Evolutionary conservation across 768 basidiomycete species (phyloP).

Genomic region (Tylopilus sp.): DNA sequence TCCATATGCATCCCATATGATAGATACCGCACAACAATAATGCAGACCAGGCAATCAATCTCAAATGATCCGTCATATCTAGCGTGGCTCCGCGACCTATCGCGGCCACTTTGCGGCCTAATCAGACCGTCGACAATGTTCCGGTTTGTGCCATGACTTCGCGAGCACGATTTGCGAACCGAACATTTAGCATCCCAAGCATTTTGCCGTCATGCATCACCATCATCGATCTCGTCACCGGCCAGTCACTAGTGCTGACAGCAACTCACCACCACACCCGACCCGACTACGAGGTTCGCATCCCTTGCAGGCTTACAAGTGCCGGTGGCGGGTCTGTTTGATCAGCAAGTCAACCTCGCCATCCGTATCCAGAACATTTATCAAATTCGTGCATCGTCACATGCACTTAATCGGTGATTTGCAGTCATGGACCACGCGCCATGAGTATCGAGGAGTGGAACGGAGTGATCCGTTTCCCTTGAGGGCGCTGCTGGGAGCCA

Average conservation of each 20-base stretch:
- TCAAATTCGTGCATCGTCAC: too few species aligned
- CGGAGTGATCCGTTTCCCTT: not conserved
- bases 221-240: not conserved
- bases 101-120: not conserved
- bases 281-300: not conserved
- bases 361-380: too few species aligned
- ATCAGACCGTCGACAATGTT: not conserved
- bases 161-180: not conserved
- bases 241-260: not conserved
- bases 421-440: too few species aligned
- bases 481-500: not conserved
- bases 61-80: not conserved
- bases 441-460: too few species aligned
- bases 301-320: too few species aligned
- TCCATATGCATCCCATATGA: not conserved
- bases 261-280: not conserved
- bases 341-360: too few species aligned
- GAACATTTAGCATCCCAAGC: constrained; percentile 1
- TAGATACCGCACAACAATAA: not conserved
- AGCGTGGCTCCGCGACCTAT: not conserved
- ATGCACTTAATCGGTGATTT: too few species aligned
- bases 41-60: not conserved
- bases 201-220: not conserved
- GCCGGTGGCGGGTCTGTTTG: too few species aligned
- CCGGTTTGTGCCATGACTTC: not conserved